Base-by-base conservation (phyloP, 164 flowering plant species). In the Houttuynia cordata region DNA sequence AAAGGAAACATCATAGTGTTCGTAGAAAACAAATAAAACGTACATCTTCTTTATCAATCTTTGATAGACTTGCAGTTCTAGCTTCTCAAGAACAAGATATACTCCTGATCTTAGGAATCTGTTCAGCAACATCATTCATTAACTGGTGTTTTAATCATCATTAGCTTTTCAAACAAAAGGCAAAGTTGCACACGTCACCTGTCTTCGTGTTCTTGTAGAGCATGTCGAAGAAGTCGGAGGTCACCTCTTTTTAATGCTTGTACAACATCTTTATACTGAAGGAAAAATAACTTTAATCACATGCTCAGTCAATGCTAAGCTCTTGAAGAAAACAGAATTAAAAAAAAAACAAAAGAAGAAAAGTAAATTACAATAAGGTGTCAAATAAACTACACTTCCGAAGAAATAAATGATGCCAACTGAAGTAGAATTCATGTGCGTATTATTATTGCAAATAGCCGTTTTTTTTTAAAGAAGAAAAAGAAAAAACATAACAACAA, bases 1-100 rank as follows among this genome's bases (percentile, higher is more conserved):
- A n/a, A n/a, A n/a, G 22, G 50, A 22, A 51, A 17, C 23, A 56
- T 3, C 20, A 15, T 10, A 9, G 37, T 45, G 34, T 12, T 45
- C 49, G 12, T 12, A 45, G 17, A 0, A n/a, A 17, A 21, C 21
- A 57, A 17, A 53, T 13, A 24, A 54, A 56, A 63, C 87, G 77
- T 75, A 91, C 97, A 94, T 94, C 72, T 87, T 94, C 80, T 94
- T 94, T n/a, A 91, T 60, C 64, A 94, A 56, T 76, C 97, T 75
- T 69, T 85, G 97, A 73, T 91, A 94, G 59, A 94, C 97, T 82
- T 91, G 99, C 58, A 94, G 93, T 72, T 94, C 99, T 37, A 91
- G 74, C 85, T 88, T 91, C 78, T 94, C 99, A 20, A 94, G 78
- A 65, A 91, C 99, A 71, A 94, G 97, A 75, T 84, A 94, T 15